These are phyloP conservation scores for Yarrowia osloensis DNA, from an alignment of 805 yeast species.

Conservation along the genomic window DNA sequence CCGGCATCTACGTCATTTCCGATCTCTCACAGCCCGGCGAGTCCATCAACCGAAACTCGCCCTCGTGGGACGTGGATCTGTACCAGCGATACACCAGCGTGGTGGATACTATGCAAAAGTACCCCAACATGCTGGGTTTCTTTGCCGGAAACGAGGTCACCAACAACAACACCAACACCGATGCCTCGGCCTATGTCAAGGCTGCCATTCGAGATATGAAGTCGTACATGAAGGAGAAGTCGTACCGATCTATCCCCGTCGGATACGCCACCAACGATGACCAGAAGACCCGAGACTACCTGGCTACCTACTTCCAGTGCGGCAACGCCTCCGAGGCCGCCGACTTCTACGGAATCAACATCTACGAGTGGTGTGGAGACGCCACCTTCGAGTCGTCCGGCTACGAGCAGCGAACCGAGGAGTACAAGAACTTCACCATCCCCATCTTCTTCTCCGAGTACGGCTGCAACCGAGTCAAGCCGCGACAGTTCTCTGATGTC, in stretches of 20 bases:
- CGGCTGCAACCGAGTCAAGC: constrained; percentile 76
- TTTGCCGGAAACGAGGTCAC: constrained; percentile 98
- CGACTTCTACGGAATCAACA: constrained; percentile 82
- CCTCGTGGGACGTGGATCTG: constrained; percentile 73
- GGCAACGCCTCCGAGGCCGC: constrained; percentile 62
- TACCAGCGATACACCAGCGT: constrained; percentile 79
- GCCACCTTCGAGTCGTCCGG: constrained; percentile 60
- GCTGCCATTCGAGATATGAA: constrained; percentile 93
- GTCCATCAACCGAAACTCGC: constrained; percentile 75
- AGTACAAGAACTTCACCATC: constrained; percentile 68
- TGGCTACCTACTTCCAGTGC: constrained; percentile 86
- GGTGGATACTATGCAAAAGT: constrained; percentile 74
- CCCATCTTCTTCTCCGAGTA: constrained; percentile 87
- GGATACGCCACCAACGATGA: constrained; percentile 95
- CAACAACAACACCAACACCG: constrained; percentile 76
- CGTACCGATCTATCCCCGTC: constrained; percentile 81
- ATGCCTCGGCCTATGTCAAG: constrained; percentile 91
- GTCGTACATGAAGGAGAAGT: constrained; percentile 63
- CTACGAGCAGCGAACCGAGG: constrained; percentile 67
- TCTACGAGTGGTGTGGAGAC: constrained; percentile 86
- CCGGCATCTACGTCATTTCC: constrained; percentile 88
- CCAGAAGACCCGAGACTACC: constrained; percentile 68
- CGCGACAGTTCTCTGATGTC: constrained; percentile 78
- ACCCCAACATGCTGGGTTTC: constrained; percentile 84
- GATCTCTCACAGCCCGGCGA: constrained; percentile 84